phyloP scores from a whole-genome alignment of 116 monocot species.

The Papilionanthe hybrid region DNA sequence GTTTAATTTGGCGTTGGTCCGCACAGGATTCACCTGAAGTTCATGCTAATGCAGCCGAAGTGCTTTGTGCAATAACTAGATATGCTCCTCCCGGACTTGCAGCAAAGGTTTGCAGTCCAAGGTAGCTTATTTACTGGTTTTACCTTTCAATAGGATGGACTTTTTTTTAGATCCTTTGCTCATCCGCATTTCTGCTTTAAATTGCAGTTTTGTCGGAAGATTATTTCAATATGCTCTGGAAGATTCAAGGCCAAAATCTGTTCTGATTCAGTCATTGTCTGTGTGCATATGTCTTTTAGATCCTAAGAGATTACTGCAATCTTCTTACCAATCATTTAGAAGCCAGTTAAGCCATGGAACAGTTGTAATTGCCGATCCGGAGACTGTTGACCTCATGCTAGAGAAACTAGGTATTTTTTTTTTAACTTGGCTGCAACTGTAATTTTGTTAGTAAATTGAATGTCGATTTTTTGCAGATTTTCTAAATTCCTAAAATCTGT shows the following conservation, averaged over 20 bases:
- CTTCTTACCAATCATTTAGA: conserved; percentile 69
- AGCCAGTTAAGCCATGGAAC: conserved; percentile 73
- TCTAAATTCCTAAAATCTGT: neutral
- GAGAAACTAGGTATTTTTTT: conserved; percentile 66
- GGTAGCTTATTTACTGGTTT: conserved; percentile 26
- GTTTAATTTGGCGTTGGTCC: conserved; percentile 8
- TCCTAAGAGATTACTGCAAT: conserved; percentile 72
- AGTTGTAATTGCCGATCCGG: conserved; percentile 63
- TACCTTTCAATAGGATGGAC: neutral
- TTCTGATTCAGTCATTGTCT: conserved; percentile 83
- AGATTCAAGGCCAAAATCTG: conserved; percentile 91
- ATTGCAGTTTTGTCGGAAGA: conserved; percentile 66
- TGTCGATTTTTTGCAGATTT: neutral
- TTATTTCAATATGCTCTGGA: conserved; percentile 84
- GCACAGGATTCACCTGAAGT: conserved; percentile 68
- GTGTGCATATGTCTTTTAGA: conserved; percentile 95
- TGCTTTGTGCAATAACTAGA: conserved; percentile 72
- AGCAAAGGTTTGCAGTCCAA: conserved; percentile 70
- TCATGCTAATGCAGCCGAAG: conserved; percentile 79
- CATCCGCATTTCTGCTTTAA: neutral
- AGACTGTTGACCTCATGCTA: conserved; percentile 85
- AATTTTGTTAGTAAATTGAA: neutral
- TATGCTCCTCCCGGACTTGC: conserved; percentile 71
- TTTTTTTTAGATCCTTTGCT: neutral
- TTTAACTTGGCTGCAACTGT: neutral